Evolutionary conservation across 2,329 filamentous ascomycete genomes (phyloP).

Genomic region (Bipolaris bicolor): DNA sequence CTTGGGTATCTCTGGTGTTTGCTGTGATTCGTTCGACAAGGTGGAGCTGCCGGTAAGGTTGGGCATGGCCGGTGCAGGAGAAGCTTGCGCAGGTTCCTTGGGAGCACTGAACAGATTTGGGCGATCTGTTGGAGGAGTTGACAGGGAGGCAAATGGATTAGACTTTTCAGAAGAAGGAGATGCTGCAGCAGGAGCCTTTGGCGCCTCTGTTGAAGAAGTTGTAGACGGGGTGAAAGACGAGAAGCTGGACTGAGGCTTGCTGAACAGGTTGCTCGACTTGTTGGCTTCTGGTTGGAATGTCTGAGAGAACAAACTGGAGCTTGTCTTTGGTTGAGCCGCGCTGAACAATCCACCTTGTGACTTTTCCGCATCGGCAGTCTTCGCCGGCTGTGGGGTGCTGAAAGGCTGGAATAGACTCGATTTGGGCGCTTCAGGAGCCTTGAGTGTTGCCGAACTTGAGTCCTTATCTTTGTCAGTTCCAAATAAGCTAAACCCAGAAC

Average conservation of each 20-base stretch:
- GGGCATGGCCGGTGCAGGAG: constrained; percentile 20
- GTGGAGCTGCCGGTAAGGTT: constrained; percentile 14
- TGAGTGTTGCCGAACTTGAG: constrained; percentile 7
- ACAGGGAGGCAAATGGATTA: constrained; percentile 25
- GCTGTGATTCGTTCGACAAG: constrained; percentile 4
- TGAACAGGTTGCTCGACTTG: constrained; percentile 18
- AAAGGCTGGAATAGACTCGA: constrained; percentile 30
- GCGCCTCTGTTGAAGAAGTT: constrained; percentile 10
- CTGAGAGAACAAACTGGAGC: constrained; percentile 27
- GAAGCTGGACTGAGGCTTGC: constrained; percentile 18
- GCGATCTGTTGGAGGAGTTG: constrained; percentile 19
- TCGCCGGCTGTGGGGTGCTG: constrained; percentile 32
- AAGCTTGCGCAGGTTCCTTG: constrained; percentile 20
- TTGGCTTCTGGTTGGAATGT: constrained; percentile 23
- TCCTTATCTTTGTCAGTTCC: constrained; percentile 17
- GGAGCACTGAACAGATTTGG: constrained; percentile 24
- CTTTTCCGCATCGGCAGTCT: constrained; percentile 23
- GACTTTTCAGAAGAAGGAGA: constrained; percentile 15
- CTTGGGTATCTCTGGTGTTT: constrained; percentile 25
- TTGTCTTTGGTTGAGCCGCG: constrained; percentile 29
- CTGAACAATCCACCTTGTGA: constrained; percentile 24
- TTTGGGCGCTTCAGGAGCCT: constrained; percentile 24
- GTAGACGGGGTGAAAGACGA: constrained; percentile 15
- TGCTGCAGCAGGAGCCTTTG: constrained; percentile 13
- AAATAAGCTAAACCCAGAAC: constrained; percentile 22